Evolutionary conservation across 164 flowering plant species (phyloP).

Genomic region (Aristolochia californica): DNA sequence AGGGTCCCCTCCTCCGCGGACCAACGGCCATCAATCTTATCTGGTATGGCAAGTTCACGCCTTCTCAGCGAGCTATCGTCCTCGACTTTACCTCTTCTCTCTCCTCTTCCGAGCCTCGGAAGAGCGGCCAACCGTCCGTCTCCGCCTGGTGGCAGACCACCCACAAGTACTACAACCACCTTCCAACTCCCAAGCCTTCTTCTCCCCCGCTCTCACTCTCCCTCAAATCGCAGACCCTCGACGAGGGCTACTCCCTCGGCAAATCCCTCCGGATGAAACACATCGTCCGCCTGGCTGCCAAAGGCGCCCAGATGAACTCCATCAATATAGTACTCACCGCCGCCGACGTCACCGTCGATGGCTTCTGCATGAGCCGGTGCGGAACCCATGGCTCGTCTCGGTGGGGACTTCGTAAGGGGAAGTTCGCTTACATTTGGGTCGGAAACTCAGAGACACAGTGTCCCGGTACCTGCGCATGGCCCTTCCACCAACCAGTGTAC

Average conservation of each 20-base stretch:
- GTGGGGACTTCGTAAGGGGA: background rate
- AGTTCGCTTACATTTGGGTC: conserved; percentile 23
- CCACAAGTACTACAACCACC: conserved; percentile 18
- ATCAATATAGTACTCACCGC: conserved; percentile 39
- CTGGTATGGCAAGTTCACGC: conserved; percentile 53
- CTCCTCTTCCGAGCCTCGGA: conserved; percentile 5
- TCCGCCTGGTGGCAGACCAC: conserved; percentile 33
- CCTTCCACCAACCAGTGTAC: conserved; percentile 25
- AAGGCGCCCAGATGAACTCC: conserved; percentile 25
- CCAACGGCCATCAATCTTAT: conserved; percentile 40
- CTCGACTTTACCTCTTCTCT: conserved; percentile 41
- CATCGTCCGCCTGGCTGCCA: conserved; percentile 33
- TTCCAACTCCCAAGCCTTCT: conserved; percentile 2
- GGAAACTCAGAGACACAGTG: conserved; percentile 26
- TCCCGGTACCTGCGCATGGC: conserved; percentile 30
- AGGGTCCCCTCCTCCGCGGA: conserved; percentile 48
- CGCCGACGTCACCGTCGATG: conserved; percentile 18
- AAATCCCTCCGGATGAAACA: conserved; percentile 32
- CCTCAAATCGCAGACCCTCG: conserved; percentile 35
- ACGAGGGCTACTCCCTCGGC: conserved; percentile 47
- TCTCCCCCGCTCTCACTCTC: conserved; percentile 17
- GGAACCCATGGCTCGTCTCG: conserved; percentile 22
- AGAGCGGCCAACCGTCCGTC: conserved; percentile 29
- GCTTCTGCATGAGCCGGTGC: conserved; percentile 20
- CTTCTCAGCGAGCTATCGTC: conserved; percentile 41